Evolutionary conservation across 2,329 filamentous ascomycete genomes (phyloP), one percentile per base, ranked within the genome.

Genomic region (Hirsutella rhossiliensis): DNA sequence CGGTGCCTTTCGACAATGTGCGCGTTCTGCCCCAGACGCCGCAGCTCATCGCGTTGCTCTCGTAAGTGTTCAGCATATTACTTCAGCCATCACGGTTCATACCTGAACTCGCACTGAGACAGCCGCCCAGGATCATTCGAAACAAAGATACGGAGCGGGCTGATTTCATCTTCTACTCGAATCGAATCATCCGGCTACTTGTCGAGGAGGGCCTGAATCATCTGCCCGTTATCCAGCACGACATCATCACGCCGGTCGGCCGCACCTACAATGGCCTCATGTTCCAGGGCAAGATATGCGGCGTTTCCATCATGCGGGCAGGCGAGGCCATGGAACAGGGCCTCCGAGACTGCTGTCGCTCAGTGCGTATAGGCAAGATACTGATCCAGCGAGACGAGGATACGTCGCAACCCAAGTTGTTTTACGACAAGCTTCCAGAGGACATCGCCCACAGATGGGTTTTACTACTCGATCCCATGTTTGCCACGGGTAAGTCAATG

Each of bases 141-240:
- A 88, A 95, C 64, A 86, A 85, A 63, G 77, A 83, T 53, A 98
- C 92, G 6, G 79, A 83, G 45, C 84, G 92, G 47, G 92, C 88
- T 49, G 92, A 98, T 65, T 98, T 98, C 63, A 96, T 98, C 60
- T 98, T 98, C 69, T 95, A 97, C 70, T 95, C 89, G 38, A 98
- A 98, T 67, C 81, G 92, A 47, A 97, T 98, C 62, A 97, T 97
- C 62, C 87, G 92, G 29, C 75, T 98, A 37, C 76, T 98, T 7
- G 92, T 98, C 36, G 92, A 98, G 65, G 92, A 98, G 67, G 92
- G 92, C 4, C 73, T 98, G 44, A 98, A 98, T 64, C 92, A 98
- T 63, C 76, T 98, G 37, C 92, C 92, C 1, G 87, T 94, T 17
- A 80, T 94, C 43, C 83, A 87, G 59, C 87, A 94, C 56, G 80